Conservation (phyloP, 2,329 filamentous ascomycete genomes). For the Aulographum hederae region DNA sequence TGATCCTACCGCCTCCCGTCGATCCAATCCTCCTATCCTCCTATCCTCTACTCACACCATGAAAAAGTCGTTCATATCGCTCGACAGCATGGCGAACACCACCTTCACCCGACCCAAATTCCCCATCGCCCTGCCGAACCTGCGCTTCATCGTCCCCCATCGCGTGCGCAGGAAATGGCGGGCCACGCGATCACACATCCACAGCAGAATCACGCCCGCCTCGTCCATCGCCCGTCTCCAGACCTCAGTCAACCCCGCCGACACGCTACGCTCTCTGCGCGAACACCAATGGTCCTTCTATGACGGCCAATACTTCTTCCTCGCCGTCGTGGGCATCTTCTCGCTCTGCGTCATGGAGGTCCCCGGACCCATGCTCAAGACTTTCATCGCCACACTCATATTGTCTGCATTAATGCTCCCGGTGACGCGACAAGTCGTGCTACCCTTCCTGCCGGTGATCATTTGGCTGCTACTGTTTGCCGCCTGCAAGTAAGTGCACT, state of each 20-base stretch:
- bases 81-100: slow-evolving; percentile 12
- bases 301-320: slow-evolving; percentile 68
- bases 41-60: neutral
- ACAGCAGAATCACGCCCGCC: slow-evolving; percentile 45
- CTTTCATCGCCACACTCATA: slow-evolving; percentile 47
- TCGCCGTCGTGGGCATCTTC: slow-evolving; percentile 61
- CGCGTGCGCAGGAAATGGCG: slow-evolving; percentile 48
- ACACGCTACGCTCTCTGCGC: slow-evolving; percentile 59
- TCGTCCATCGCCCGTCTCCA: slow-evolving; percentile 61
- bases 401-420: slow-evolving; percentile 60
- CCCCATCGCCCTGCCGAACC: slow-evolving; percentile 27
- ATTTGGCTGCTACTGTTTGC: slow-evolving; percentile 86
- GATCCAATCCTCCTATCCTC: no score
- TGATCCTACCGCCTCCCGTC: no score
- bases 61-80: neutral
- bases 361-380: slow-evolving; percentile 63
- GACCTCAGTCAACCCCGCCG: slow-evolving; percentile 63
- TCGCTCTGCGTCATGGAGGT: slow-evolving; percentile 65
- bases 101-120: slow-evolving; percentile 24
- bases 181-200: slow-evolving; percentile 41
- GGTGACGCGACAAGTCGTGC: slow-evolving; percentile 74
- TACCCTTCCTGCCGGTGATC: slow-evolving; percentile 71
- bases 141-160: slow-evolving; percentile 40
- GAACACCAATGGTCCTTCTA: slow-evolving; percentile 64
- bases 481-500: slow-evolving; percentile 60